A percentile compares a stretch with the other conserved stretches of the same genome.
These are phyloP conservation scores for Beauveria rudraprayagi DNA, from an alignment of 2,329 filamentous ascomycete species.

Conservation along the genomic window DNA sequence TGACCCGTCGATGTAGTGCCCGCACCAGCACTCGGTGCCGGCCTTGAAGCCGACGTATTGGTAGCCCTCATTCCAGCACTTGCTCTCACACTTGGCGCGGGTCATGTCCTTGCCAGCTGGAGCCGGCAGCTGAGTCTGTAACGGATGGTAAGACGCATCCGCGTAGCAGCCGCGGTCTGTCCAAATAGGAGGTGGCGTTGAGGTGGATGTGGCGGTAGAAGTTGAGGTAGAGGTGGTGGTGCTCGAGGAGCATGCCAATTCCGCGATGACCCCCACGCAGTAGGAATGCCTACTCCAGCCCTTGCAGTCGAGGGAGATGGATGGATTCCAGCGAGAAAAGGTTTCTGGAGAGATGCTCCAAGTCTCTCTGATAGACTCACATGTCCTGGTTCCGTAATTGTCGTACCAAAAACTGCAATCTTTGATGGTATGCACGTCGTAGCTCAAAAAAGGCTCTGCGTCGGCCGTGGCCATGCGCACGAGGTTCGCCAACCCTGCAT, in stretches of 20 bases:
- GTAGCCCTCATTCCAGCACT: background rate
- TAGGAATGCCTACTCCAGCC: background rate
- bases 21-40: slow-evolving; percentile 6
- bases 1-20: background rate
- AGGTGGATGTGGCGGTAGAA: background rate
- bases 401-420: slow-evolving; percentile 5
- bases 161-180: slow-evolving; percentile 1
- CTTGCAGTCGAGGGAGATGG: background rate
- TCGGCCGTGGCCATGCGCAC: background rate
- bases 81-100: background rate
- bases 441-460: background rate
- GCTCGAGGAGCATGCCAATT: background rate
- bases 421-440: background rate
- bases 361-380: background rate
- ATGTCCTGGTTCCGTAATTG: background rate
- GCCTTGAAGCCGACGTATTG: slow-evolving; percentile 2
- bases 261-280: background rate
- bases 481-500: background rate
- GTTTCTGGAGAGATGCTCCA: background rate
- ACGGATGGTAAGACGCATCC: background rate
- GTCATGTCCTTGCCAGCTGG: background rate
- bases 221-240: background rate
- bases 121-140: background rate
- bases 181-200: background rate
- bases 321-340: background rate